Base-by-base conservation (phyloP, 2,329 filamentous ascomycete genomes). In the Aspergillus intermedius region DNA sequence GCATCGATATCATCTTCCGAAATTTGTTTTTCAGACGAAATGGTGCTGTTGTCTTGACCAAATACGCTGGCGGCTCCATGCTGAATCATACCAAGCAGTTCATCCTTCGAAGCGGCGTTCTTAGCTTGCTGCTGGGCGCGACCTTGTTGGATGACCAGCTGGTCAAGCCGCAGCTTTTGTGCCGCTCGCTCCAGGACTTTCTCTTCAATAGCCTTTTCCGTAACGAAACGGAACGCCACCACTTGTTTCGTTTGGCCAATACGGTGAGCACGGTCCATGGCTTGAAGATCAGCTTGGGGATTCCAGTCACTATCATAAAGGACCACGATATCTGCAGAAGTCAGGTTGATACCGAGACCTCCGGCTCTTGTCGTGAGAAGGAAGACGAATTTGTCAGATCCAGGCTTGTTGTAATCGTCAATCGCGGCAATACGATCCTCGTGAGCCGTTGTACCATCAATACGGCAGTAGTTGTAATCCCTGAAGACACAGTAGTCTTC, bases 241-340 rank as follows among this genome's bases (percentile, higher is more conserved):
- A 98, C 93, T 67, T 98, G 93, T 73, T 98, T 98, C 4, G 89
- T 98, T 73, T 98, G 93, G 35, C 93, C 93, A 60, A 98, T 98
- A 73, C 93, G 89, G 74, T 98, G 93, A 45, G 93, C 93, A 65
- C 93, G 88, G 64, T 98, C 93, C 93, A 98, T 98, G 49, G 93
- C 93, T 70, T 98, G 93, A 51, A 98, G 74, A 82, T 98, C 93
- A 15, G 93, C 93, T 70, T 98, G 93, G 8, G 93, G 93, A 63
- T 96, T 97, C 93, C 93, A 98, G 66, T 98, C 93, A 61, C 91
- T 96, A 68, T 98, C 93, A 63, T 93, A 98, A 5, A 98, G 81
- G 25, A 98, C 82, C 50, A 98, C 93, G 62, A 97, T 95, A 61
- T 98, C 93, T 48, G 93, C 93, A 52, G 81, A 86, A 0, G 93